Evolutionary conservation across 345 rosid species (phyloP).

Genomic region (Gynandropsis gynandra): DNA sequence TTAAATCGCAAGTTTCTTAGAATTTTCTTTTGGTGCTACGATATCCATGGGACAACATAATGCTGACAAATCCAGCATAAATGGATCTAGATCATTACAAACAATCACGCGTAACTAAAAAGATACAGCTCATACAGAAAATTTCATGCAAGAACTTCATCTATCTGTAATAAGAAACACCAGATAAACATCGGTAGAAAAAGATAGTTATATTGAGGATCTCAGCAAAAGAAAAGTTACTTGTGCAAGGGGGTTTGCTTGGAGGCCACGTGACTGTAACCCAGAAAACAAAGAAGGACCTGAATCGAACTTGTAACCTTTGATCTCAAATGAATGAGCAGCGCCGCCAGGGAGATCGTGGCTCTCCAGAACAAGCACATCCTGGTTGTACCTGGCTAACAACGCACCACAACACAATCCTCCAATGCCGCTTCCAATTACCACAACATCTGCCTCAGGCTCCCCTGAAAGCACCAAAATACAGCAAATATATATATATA

Average conservation of each 20-base stretch:
- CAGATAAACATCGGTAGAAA: neutral
- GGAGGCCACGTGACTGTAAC: constrained; percentile 79
- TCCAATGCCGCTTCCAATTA: constrained; percentile 84
- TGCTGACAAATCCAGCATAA: no score
- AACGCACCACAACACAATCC: constrained; percentile 88
- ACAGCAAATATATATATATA: neutral
- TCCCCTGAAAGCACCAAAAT: constrained; percentile 38
- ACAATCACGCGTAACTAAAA: no score
- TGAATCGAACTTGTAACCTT: constrained; percentile 81
- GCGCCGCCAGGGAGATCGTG: constrained; percentile 88
- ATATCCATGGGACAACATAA: no score
- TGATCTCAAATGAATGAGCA: constrained; percentile 76
- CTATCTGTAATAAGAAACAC: neutral
- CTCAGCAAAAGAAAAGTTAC: constrained; percentile 16
- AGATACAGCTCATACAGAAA: no score
- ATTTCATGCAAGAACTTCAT: neutral
- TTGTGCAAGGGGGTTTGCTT: constrained; percentile 96
- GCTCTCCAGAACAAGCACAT: constrained; percentile 76
- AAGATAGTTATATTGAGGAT: neutral
- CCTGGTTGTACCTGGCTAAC: constrained; percentile 73
- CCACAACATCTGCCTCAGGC: constrained; percentile 81
- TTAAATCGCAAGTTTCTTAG: neutral
- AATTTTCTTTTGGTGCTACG: neutral
- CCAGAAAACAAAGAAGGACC: constrained; percentile 95
- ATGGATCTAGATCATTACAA: no score